Conservation (phyloP, 208 protist species). For the Wallacemonas sp. region DNA sequence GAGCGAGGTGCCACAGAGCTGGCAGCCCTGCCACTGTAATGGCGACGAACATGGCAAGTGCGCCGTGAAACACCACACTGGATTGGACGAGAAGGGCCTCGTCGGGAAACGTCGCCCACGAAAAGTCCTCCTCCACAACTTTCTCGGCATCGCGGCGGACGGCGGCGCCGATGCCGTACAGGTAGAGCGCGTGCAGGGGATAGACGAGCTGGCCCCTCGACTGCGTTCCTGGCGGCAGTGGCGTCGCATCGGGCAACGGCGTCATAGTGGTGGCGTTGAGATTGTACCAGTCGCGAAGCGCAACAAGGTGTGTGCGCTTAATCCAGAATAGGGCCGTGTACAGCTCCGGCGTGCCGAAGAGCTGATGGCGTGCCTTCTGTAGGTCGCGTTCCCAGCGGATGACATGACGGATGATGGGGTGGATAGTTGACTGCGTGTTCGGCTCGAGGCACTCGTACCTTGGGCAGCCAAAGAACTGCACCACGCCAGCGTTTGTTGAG, state of each 20-base stretch:
- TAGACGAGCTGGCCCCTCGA: slow-evolving; percentile 23
- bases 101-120: not conserved
- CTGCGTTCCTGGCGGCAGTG: slow-evolving; percentile 9
- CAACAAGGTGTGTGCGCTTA: slow-evolving; percentile 17
- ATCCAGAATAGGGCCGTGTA: slow-evolving; percentile 34
- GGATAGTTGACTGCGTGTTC: not conserved
- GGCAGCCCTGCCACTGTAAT: not conserved
- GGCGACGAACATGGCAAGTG: not conserved
- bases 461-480: not conserved
- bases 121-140: not conserved
- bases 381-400: not conserved
- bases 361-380: not conserved
- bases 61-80: not conserved
- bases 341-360: slow-evolving; percentile 13
- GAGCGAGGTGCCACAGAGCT: not conserved
- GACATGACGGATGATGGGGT: not conserved
- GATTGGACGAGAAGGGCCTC: not conserved
- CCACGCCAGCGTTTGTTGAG: not conserved
- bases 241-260: not conserved
- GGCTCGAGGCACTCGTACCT: not conserved
- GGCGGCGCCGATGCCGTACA: slow-evolving; percentile 15
- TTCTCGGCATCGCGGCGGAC: slow-evolving; percentile 6
- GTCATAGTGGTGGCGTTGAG: not conserved
- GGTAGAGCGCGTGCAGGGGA: slow-evolving; percentile 44
- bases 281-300: slow-evolving; percentile 33